Base-by-base conservation (phyloP, 148 eudicot genomes). In the Polygonum aviculare region DNA sequence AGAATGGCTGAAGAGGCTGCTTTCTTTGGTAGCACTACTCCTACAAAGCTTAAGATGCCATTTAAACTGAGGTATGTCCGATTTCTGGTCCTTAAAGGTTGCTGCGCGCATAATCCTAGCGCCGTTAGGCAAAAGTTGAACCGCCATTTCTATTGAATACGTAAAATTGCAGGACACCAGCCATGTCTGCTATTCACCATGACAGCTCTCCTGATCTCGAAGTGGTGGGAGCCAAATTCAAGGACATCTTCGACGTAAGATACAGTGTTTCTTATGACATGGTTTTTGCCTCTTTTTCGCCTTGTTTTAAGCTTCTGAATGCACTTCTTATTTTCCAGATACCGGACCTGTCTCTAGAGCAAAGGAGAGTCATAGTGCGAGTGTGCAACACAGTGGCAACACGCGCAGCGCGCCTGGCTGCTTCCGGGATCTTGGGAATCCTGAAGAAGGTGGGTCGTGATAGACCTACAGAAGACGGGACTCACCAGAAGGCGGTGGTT, bases 331-430 rank as follows among this genome's bases (percentile, higher is more conserved):
- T 38, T 26, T 63, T 22, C 44, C 79, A 90, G 93, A 75, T 90
- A 75, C 55, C 82, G 0, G 81, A 78, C 78, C 78, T 89, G 45
- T 80, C 89, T 26, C 33, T 86, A 77, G 84, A 87, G 79, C 79
- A 78, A 72, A 88, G 88, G 85, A 82, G 83, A 78, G 76, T 89
- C 33, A 48, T 94, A 40, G 89, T 92, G 19, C 77, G 81, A 79
- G 57, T 92, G 55, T 94, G 98, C 65, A 87, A 88, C 74, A 86
- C 89, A 14, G 90, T 94, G 2, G 87, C 96, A 2, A 77, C 83
- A 59, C 87, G 96, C 74, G 97, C 91, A 35, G 97, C 98, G 57
- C 90, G 97, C 40, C 89, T 94, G 22, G 74, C 98, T 35, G 96
- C 98, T 4, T 96, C 96, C 36, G 92, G 96, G n/a, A 89, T 89